Conservation (phyloP, 495 filamentous ascomycete species). For the Tuber borchii region DNA sequence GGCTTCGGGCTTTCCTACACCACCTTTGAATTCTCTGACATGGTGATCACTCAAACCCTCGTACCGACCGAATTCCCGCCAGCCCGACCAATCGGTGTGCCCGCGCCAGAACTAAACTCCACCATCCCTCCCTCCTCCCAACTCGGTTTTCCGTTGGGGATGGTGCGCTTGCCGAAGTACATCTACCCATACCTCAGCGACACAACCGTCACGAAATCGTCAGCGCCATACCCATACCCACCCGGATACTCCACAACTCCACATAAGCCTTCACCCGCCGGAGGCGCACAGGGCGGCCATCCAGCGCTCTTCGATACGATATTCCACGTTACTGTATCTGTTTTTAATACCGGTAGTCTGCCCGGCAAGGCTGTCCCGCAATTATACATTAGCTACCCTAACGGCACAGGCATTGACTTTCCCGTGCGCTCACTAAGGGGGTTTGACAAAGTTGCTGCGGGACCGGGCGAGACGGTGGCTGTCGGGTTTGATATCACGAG, state of each 20-base stretch:
- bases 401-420: constrained; percentile 55
- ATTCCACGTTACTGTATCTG: constrained; percentile 54
- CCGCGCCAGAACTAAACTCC: constrained; percentile 60
- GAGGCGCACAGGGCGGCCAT: constrained; percentile 79
- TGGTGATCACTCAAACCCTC: constrained; percentile 49
- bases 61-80: constrained; percentile 55
- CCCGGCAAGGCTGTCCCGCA: constrained; percentile 72
- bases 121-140: constrained; percentile 53
- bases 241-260: constrained; percentile 56
- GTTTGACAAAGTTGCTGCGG: constrained; percentile 67
- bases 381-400: constrained; percentile 70
- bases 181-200: constrained; percentile 78
- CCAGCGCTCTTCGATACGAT: constrained; percentile 70
- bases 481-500: constrained; percentile 69
- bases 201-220: constrained; percentile 50
- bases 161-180: constrained; percentile 67
- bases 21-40: constrained; percentile 61
- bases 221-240: constrained; percentile 62
- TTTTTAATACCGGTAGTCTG: constrained; percentile 64
- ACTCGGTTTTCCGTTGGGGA: constrained; percentile 59
- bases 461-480: constrained; percentile 51
- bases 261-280: constrained; percentile 57
- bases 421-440: constrained; percentile 68
- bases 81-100: constrained; percentile 50
- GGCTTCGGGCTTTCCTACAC: constrained; percentile 79